Evolutionary conservation across 345 rosid species (phyloP).

Genomic region (Populus deltoides): DNA sequence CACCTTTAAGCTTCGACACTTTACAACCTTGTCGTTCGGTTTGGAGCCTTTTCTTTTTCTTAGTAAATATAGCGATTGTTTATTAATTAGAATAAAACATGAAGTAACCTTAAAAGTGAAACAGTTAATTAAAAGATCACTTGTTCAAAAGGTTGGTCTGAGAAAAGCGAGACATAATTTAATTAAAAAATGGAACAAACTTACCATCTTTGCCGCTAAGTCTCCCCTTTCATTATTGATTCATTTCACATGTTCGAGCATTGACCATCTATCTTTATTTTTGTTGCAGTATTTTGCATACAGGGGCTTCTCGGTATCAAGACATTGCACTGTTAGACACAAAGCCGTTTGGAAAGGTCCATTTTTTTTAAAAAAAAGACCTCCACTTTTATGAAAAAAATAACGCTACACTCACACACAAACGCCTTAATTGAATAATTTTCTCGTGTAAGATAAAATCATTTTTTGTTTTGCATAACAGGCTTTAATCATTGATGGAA

Average conservation of each 20-base stretch:
- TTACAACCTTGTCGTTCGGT: no score
- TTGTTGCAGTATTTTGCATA: slow-evolving; percentile 49
- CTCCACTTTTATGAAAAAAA: neutral
- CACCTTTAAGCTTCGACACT: neutral
- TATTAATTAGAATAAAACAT: no score
- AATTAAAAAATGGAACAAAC: no score
- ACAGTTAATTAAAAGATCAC: neutral
- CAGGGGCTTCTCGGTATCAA: slow-evolving; percentile 50
- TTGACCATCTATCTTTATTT: neutral
- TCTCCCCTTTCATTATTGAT: neutral
- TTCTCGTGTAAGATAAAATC: neutral
- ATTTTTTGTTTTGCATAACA: slow-evolving; percentile 1
- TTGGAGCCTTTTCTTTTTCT: no score
- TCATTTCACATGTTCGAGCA: neutral
- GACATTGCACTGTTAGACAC: slow-evolving; percentile 66
- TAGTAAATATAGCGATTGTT: no score
- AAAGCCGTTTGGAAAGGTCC: slow-evolving; percentile 57
- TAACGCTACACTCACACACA: neutral
- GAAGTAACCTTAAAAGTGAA: neutral
- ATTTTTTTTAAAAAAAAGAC: neutral
- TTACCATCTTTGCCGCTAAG: neutral
- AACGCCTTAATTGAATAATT: neutral
- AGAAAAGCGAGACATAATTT: no score
- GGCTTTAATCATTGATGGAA: slow-evolving; percentile 67
- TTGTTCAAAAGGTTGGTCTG: no score